Evolutionary conservation across 176 grass and related monocot species (phyloP).

Genomic region (Saccharum officinarum): DNA sequence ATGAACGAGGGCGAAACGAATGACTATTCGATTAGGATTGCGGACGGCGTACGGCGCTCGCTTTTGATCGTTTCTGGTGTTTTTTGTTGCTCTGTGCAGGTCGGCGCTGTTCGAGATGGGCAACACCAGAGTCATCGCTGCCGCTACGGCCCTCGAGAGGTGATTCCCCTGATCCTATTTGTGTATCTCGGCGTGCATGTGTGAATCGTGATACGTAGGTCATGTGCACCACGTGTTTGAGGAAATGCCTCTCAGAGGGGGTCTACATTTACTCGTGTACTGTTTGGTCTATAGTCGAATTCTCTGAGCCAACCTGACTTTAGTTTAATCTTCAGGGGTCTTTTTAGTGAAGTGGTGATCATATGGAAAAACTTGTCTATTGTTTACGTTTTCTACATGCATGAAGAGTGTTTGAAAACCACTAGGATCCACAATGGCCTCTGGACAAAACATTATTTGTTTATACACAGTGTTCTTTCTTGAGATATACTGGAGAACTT

Average conservation of each 20-base stretch:
- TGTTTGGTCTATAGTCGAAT: background rate
- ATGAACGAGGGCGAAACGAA: background rate
- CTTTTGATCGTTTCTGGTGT: background rate
- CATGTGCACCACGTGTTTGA: slow-evolving; percentile 10
- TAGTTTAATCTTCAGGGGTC: background rate
- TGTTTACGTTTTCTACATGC: background rate
- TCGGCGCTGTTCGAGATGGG: slow-evolving; percentile 98
- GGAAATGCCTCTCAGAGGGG: background rate
- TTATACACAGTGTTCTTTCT: background rate
- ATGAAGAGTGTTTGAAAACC: background rate
- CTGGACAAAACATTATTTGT: background rate
- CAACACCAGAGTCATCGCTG: slow-evolving; percentile 88
- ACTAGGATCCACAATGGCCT: background rate
- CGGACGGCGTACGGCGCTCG: background rate
- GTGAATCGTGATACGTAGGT: background rate
- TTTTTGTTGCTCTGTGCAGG: slow-evolving; percentile 37
- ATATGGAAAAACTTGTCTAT: background rate
- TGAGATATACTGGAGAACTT: background rate
- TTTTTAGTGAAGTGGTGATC: background rate
- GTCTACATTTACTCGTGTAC: background rate
- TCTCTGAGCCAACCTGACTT: background rate
- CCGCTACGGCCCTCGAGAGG: slow-evolving; percentile 88
- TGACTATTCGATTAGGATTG: background rate
- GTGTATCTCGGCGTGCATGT: background rate
- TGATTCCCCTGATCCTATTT: background rate